phyloP scores from a whole-genome alignment of 2,329 filamentous ascomycete species.

The Didymella pomorum region DNA sequence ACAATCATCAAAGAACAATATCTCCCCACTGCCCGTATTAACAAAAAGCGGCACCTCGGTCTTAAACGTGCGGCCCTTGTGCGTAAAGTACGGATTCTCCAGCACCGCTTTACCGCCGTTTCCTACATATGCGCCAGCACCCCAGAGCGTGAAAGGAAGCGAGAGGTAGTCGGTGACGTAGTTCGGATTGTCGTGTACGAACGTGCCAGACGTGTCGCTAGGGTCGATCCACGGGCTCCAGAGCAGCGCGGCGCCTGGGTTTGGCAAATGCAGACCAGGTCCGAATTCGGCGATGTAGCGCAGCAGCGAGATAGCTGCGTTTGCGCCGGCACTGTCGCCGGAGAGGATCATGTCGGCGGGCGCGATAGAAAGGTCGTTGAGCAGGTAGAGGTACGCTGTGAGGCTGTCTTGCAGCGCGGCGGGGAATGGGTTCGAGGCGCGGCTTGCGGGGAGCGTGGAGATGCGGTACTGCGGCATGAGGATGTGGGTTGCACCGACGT shows the following conservation, averaged over 20 bases:
- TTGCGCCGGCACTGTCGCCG: conserved; percentile 61
- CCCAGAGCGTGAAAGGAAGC: conserved; percentile 54
- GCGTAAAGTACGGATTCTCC: conserved; percentile 50
- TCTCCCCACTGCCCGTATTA: conserved; percentile 52
- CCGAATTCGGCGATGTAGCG: conserved; percentile 57
- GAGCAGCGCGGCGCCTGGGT: conserved; percentile 52
- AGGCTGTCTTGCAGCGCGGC: conserved; percentile 61
- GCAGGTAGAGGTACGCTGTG: conserved; percentile 57
- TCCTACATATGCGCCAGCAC: conserved; percentile 47
- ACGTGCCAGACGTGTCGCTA: conserved; percentile 33
- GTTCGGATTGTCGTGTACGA: conserved; percentile 44
- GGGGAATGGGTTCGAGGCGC: conserved; percentile 56
- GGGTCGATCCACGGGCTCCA: conserved; percentile 58
- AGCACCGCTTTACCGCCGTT: conserved; percentile 23
- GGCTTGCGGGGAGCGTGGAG: conserved; percentile 49
- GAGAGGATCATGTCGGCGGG: conserved; percentile 54
- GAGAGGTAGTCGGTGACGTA: conserved; percentile 55
- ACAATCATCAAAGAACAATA: conserved; percentile 53
- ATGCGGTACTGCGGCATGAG: conserved; percentile 61
- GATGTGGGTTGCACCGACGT: conserved; percentile 51
- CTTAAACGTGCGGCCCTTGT: conserved; percentile 50
- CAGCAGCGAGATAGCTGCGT: conserved; percentile 56
- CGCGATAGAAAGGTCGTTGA: conserved; percentile 52
- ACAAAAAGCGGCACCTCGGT: conserved; percentile 54
- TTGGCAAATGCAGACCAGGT: conserved; percentile 39